These are phyloP conservation scores for Ganoderma lingzhi DNA, from an alignment of 1,284 basidiomycete species.

Conservation along the genomic window DNA sequence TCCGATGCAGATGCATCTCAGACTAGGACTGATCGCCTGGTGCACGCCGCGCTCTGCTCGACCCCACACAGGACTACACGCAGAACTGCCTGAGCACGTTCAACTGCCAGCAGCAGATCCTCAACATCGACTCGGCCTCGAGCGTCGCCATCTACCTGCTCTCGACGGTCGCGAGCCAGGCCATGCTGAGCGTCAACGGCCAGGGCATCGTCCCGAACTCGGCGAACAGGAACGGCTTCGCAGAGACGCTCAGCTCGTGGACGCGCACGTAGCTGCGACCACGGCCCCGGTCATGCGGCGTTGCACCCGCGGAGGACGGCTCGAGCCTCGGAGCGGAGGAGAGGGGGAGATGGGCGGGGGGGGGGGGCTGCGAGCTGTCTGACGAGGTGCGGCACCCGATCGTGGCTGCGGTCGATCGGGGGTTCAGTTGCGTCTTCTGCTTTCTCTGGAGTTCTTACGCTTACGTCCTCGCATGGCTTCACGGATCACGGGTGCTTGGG, in stretches of 20 bases:
- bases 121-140: constrained; percentile 64
- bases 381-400: constrained; percentile 4
- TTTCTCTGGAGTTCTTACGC: background rate
- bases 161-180: constrained; percentile 67
- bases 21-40: constrained; percentile 7
- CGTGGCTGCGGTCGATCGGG: background rate
- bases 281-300: background rate
- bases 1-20: background rate
- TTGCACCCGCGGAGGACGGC: background rate
- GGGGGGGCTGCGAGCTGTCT: background rate
- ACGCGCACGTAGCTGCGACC: constrained; percentile 34
- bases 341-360: no score
- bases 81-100: constrained; percentile 55
- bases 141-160: constrained; percentile 64
- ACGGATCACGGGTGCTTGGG: background rate
- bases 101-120: constrained; percentile 68
- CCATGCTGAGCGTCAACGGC: constrained; percentile 64
- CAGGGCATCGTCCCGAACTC: constrained; percentile 54
- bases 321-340: background rate
- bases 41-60: background rate
- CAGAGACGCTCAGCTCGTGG: constrained; percentile 69
- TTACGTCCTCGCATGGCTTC: constrained; percentile 5
- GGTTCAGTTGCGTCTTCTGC: background rate
- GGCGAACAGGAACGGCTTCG: constrained; percentile 66
- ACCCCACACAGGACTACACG: constrained; percentile 54